Evolutionary conservation across 1,284 basidiomycete species (phyloP).

Genomic region (Leccinum subatratum): DNA sequence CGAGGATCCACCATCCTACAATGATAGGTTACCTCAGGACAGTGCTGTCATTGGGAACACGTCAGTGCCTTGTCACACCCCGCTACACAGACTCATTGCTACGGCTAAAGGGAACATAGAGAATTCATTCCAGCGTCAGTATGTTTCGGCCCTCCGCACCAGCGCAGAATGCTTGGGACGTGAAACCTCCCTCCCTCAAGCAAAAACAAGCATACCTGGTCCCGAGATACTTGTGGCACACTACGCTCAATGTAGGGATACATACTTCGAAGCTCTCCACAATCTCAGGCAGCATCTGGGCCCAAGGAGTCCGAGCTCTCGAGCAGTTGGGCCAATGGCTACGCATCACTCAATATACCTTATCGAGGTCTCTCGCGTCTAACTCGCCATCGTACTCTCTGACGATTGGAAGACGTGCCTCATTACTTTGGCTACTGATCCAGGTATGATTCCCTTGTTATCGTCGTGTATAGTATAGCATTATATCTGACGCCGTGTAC

Average conservation of each 20-base stretch:
- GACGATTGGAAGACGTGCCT: not conserved
- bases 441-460: not conserved
- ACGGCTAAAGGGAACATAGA: conserved; percentile 4
- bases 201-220: not conserved
- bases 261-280: conserved; percentile 6
- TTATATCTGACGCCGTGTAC: too few species aligned
- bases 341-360: not conserved
- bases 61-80: not conserved
- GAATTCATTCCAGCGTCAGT: conserved; percentile 16
- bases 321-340: conserved; percentile 28
- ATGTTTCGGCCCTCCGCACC: conserved; percentile 14
- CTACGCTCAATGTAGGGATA: conserved; percentile 6
- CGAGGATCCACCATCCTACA: not conserved
- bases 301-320: conserved; percentile 21
- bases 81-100: conserved; percentile 14
- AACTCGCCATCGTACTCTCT: not conserved
- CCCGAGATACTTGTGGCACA: conserved; percentile 11
- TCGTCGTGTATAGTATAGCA: too few species aligned
- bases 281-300: conserved; percentile 14
- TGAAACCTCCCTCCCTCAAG: conserved; percentile 5
- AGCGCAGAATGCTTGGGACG: conserved; percentile 17
- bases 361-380: not conserved
- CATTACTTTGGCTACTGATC: conserved; percentile 34
- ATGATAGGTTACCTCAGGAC: not conserved
- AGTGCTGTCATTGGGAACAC: not conserved